phyloP scores from a whole-genome alignment of 2,329 filamentous ascomycete species.

The Basipetospora chlamydospora region DNA sequence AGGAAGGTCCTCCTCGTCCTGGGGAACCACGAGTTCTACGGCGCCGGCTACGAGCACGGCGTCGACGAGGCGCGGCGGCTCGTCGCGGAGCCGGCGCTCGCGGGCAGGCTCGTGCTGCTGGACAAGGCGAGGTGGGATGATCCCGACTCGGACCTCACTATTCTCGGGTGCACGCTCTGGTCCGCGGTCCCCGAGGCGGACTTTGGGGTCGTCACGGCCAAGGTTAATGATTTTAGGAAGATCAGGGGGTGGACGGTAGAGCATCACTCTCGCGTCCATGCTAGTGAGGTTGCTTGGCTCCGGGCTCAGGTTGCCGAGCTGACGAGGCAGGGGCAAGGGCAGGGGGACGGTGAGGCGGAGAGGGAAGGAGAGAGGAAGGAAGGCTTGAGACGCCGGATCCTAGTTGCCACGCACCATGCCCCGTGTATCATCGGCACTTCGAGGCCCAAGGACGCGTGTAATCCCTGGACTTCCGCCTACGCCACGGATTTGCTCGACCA shows the following conservation, averaged over 20 bases:
- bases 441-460: slow-evolving; percentile 29
- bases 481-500: slow-evolving; percentile 27
- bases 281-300: slow-evolving; percentile 35
- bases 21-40: slow-evolving; percentile 41
- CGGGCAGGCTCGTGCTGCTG: slow-evolving; percentile 26
- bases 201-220: slow-evolving; percentile 8
- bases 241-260: slow-evolving; percentile 37
- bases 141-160: slow-evolving; percentile 24
- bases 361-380: slow-evolving; percentile 19
- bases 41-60: slow-evolving; percentile 21
- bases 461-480: slow-evolving; percentile 34
- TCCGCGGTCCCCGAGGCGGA: slow-evolving; percentile 28
- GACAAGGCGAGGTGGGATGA: slow-evolving; percentile 22
- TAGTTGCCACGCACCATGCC: slow-evolving; percentile 44
- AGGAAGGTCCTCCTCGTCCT: slow-evolving; percentile 31
- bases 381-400: slow-evolving; percentile 15
- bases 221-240: slow-evolving; percentile 37
- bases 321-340: too few relatives aligned
- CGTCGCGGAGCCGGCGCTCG: slow-evolving; percentile 21
- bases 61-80: slow-evolving; percentile 22
- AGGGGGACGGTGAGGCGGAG: too few relatives aligned
- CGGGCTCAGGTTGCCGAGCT: too few relatives aligned
- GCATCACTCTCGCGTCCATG: slow-evolving; percentile 32
- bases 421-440: slow-evolving; percentile 34
- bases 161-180: slow-evolving; percentile 46